Evolutionary conservation across 805 yeast species (phyloP).

Genomic region (Candida coleopterorum): DNA sequence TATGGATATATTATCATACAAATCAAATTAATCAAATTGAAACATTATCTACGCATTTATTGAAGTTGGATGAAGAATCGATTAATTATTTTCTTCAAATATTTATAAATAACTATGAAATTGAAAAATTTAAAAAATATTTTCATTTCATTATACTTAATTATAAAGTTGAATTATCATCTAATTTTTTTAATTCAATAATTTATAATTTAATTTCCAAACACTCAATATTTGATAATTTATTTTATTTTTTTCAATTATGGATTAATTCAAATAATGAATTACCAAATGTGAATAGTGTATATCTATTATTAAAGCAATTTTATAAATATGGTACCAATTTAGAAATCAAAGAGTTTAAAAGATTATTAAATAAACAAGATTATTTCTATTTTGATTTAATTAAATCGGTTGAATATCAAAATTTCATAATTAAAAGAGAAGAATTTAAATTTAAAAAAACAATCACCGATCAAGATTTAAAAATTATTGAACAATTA

Average conservation of each 20-base stretch:
- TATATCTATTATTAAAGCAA: slow-evolving; percentile 25
- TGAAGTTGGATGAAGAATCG: slow-evolving; percentile 17
- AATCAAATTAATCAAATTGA: slow-evolving; percentile 21
- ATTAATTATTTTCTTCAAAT: slow-evolving; percentile 26
- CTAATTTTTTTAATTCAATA: slow-evolving; percentile 21
- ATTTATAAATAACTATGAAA: slow-evolving; percentile 29
- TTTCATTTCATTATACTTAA: slow-evolving; percentile 17
- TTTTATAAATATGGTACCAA: slow-evolving; percentile 25
- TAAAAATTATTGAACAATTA: slow-evolving; percentile 16
- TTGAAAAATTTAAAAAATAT: slow-evolving; percentile 23
- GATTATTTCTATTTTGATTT: slow-evolving; percentile 19
- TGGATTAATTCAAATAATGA: slow-evolving; percentile 24
- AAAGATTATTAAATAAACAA: slow-evolving; percentile 15
- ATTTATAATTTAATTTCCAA: slow-evolving; percentile 20
- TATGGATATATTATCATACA: slow-evolving; percentile 34
- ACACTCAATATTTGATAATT: slow-evolving; percentile 29
- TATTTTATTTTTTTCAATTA: slow-evolving; percentile 15
- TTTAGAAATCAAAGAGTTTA: slow-evolving; percentile 20
- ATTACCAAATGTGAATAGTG: slow-evolving; percentile 21
- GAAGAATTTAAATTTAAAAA: slow-evolving; percentile 23
- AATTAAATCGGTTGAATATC: slow-evolving; percentile 20
- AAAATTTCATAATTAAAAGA: slow-evolving; percentile 21
- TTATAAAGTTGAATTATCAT: slow-evolving; percentile 2
- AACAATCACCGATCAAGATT: slow-evolving; percentile 20
- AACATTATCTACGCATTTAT: neutral